A percentile compares a stretch with the other conserved stretches of the same genome.
These are phyloP conservation scores for Colletotrichum musicola DNA, from an alignment of 2,329 filamentous ascomycete species.

Conservation along the genomic window DNA sequence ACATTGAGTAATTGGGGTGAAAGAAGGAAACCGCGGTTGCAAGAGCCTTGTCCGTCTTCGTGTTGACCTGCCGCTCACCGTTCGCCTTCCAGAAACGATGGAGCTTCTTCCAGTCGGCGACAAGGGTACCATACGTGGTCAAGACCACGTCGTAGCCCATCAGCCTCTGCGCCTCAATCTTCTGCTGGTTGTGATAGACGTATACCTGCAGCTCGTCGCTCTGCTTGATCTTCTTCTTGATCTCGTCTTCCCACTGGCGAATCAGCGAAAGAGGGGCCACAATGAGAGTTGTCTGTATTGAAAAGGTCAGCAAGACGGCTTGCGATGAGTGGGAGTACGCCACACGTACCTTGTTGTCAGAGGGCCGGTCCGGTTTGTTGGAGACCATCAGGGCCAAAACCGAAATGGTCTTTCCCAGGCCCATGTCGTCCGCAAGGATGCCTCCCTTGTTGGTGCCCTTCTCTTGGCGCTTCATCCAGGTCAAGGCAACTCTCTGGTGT, in stretches of 20 bases:
- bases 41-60: slow-evolving; percentile 52
- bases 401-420: slow-evolving; percentile 86
- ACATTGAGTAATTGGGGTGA: slow-evolving; percentile 68
- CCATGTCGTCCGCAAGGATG: slow-evolving; percentile 86
- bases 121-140: slow-evolving; percentile 82
- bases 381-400: slow-evolving; percentile 82
- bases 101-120: slow-evolving; percentile 74
- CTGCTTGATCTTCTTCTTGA: slow-evolving; percentile 74
- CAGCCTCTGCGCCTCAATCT: slow-evolving; percentile 70
- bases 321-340: background rate
- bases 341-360: slow-evolving; percentile 44
- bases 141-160: slow-evolving; percentile 79
- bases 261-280: slow-evolving; percentile 84
- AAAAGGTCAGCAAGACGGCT: slow-evolving; percentile 16
- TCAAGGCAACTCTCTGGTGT: slow-evolving; percentile 83
- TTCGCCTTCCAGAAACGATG: slow-evolving; percentile 52
- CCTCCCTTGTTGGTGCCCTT: slow-evolving; percentile 80
- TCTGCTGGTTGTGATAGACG: slow-evolving; percentile 73
- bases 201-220: slow-evolving; percentile 72
- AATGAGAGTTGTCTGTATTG: slow-evolving; percentile 79
- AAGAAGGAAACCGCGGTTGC: slow-evolving; percentile 67
- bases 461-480: slow-evolving; percentile 83
- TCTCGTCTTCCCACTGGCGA: slow-evolving; percentile 87
- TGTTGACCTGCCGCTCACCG: slow-evolving; percentile 53
- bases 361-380: slow-evolving; percentile 66